A percentile compares a stretch with the other conserved stretches of the same genome.
Conservation (phyloP, 2,329 filamentous ascomycete genomes). For the Fusarium papillatum region DNA sequence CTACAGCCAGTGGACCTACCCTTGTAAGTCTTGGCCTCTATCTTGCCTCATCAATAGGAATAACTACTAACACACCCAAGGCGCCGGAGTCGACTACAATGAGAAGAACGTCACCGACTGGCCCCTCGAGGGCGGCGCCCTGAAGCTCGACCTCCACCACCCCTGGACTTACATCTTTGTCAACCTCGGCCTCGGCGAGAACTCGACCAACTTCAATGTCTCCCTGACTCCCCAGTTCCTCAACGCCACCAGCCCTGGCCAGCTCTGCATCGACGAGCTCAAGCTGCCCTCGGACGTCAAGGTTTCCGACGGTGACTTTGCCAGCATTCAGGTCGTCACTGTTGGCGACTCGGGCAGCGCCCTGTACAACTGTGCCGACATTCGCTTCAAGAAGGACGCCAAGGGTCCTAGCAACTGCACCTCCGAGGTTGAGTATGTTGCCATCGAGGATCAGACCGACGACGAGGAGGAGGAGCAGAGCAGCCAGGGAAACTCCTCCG, state of each 20-base stretch:
- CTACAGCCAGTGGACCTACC: slow-evolving; percentile 64
- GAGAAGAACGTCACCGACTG: slow-evolving; percentile 64
- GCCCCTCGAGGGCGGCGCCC: slow-evolving; percentile 63
- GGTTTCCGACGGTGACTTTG: slow-evolving; percentile 71
- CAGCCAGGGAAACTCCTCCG: slow-evolving; percentile 30
- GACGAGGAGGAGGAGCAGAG: slow-evolving; percentile 30
- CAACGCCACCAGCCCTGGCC: slow-evolving; percentile 71
- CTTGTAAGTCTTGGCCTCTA: slow-evolving; percentile 56
- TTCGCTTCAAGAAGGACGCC: slow-evolving; percentile 72
- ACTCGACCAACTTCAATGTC: slow-evolving; percentile 76
- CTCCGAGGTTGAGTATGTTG: slow-evolving; percentile 58
- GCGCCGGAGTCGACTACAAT: slow-evolving; percentile 61
- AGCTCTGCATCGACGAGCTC: slow-evolving; percentile 75
- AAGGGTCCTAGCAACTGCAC: slow-evolving; percentile 56
- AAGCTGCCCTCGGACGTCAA: slow-evolving; percentile 61
- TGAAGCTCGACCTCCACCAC: slow-evolving; percentile 65
- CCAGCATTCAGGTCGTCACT: slow-evolving; percentile 78
- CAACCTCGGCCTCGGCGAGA: slow-evolving; percentile 65
- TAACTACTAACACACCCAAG: slow-evolving; percentile 45
- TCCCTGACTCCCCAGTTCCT: slow-evolving; percentile 72
- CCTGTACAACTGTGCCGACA: slow-evolving; percentile 83
- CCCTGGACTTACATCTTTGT: slow-evolving; percentile 66
- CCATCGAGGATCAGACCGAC: slow-evolving; percentile 47
- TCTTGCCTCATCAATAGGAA: neutral
- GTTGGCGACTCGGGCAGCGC: slow-evolving; percentile 69